Percentiles rank a stretch among this genome's conserved stretches.
These are phyloP conservation scores for Fragilaria crotonensis DNA, from an alignment of 108 stramenopile genomes.

Conservation along the genomic window DNA sequence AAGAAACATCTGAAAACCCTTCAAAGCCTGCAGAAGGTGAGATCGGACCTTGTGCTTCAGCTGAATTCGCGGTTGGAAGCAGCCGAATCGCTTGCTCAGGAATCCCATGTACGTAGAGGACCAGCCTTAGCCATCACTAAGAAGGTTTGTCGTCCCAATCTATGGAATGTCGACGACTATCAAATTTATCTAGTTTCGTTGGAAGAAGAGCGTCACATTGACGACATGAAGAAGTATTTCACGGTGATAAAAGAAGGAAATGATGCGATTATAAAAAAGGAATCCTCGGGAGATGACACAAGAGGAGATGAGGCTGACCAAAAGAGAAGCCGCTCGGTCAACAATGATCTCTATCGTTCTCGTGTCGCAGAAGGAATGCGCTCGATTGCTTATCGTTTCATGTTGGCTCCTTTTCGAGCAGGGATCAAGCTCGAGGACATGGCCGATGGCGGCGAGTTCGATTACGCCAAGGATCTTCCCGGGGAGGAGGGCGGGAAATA, in stretches of 20 bases:
- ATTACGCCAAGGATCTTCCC: conserved; percentile 56
- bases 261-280: conserved; percentile 66
- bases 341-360: conserved; percentile 78
- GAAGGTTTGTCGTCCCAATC: conserved; percentile 56
- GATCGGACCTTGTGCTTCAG: conserved; percentile 62
- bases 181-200: conserved; percentile 44
- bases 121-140: conserved; percentile 32
- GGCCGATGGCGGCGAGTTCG: conserved; percentile 41
- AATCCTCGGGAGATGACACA: conserved; percentile 19
- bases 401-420: conserved; percentile 63
- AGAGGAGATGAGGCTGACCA: conserved; percentile 9
- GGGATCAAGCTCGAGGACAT: conserved; percentile 79
- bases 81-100: conserved; percentile 26
- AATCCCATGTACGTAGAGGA: conserved; percentile 29
- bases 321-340: conserved; percentile 70
- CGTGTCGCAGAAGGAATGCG: conserved; percentile 77
- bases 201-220: conserved; percentile 55
- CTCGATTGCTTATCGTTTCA: conserved; percentile 65
- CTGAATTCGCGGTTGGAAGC: conserved; percentile 31
- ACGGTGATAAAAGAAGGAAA: conserved; percentile 79
- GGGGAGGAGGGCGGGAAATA: conserved; percentile 43
- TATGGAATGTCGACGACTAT: conserved; percentile 70
- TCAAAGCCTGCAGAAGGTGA: conserved; percentile 38
- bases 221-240: conserved; percentile 72
- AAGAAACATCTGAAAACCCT: conserved; percentile 51